A percentile compares a stretch with the other conserved stretches of the same genome.
phyloP scores from a whole-genome alignment of 805 yeast species.

The Kodamaea restingae region DNA sequence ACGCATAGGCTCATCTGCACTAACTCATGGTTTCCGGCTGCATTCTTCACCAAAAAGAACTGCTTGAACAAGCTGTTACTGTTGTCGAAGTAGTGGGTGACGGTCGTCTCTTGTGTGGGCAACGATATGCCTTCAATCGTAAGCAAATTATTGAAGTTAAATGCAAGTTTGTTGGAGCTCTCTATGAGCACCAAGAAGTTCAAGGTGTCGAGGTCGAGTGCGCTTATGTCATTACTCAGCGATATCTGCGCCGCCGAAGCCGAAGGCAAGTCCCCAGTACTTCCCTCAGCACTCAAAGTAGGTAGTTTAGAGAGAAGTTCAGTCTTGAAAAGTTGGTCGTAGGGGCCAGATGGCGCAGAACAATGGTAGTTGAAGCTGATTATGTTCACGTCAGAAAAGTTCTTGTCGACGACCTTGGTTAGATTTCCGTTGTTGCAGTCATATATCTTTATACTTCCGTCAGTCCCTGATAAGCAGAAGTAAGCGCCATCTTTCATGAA shows the following conservation, averaged over 20 bases:
- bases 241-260: conserved; percentile 3
- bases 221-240: conserved; percentile 12
- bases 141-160: conserved; percentile 30
- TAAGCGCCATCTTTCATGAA: conserved; percentile 36
- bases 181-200: conserved; percentile 27
- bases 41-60: conserved; percentile 19
- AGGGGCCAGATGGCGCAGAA: conserved; percentile 1
- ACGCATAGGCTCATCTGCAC: conserved; percentile 15
- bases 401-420: conserved; percentile 19
- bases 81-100: conserved; percentile 19
- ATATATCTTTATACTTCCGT: conserved; percentile 40
- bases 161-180: conserved; percentile 17
- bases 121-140: conserved; percentile 24
- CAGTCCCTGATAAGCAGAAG: conserved; percentile 44
- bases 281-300: conserved; percentile 19
- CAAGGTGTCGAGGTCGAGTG: conserved; percentile 10
- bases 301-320: conserved; percentile 35
- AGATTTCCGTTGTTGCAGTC: conserved; percentile 46
- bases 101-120: conserved; percentile 13
- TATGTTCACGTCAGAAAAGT: conserved; percentile 17
- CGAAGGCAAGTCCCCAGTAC: conserved; percentile 2
- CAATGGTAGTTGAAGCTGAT: conserved; percentile 16
- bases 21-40: conserved; percentile 12
- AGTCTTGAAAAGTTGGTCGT: conserved; percentile 22
- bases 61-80: conserved; percentile 24